Base-by-base conservation (phyloP, 257 asterid species). In the Cordia subcordata region DNA sequence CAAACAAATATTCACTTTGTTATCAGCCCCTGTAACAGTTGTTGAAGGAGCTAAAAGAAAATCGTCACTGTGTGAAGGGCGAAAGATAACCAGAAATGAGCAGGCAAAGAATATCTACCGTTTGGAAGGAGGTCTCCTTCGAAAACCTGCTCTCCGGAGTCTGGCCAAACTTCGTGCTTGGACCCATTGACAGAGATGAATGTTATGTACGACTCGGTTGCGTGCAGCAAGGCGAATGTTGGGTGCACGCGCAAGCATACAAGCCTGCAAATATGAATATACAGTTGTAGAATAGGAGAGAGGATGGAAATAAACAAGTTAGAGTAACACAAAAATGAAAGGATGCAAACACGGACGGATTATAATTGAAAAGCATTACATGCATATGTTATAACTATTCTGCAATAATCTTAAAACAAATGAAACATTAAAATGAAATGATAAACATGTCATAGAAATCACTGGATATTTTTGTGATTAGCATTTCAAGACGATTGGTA, bases 221-320 rank as follows among this genome's bases (percentile, higher is more conserved):
- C 97, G 75, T 89, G 82, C 66, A 86, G 73, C 77, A 93, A 68
- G 12, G 68, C 47, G 77, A 93, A 86, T 49, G 72, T 76, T 11
- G 99, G 97, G 77, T 93, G 96, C 78, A 93, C 94, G 9, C 94
- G 82, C 81, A 93, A 76, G 80, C 99, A 93, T 37, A 93, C 96
- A 21, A 89, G 87, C 91, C 99, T 93, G 75, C 33, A 68, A 69
- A 63, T n/a, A 56, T 15, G 60, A 40, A 6, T 37, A 54, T 39
- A 21, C 57, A 39, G 64, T 57, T 47, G 10, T 45, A 38, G 55
- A 35, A 47, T 42, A 5, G 20, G 16, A 13, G 11, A 32, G 19
- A 15, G 10, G 13, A 11, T 53, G n/a, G 5, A 55, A 0, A 40
- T 5, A 11, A 22, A 32, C 9, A 47, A 11, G 4, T 4, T 17